A percentile compares a stretch with the other conserved stretches of the same genome.
Evolutionary conservation across 352 stramenopile genomes (phyloP).

Genomic region (Synura sp.): DNA sequence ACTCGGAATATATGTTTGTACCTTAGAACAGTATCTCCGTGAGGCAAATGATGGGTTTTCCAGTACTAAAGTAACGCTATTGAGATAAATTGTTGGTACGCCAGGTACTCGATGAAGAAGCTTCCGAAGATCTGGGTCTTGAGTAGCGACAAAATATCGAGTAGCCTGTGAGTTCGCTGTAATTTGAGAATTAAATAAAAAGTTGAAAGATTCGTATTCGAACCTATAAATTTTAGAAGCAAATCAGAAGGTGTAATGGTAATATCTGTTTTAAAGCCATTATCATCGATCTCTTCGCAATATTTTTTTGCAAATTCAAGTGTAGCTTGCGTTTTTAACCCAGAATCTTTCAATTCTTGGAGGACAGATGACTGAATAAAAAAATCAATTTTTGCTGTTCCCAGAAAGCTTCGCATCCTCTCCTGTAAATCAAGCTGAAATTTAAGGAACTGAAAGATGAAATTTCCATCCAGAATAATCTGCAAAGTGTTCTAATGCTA

Average conservation of each 20-base stretch:
- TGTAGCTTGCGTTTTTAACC: constrained; percentile 44
- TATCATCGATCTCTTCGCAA: constrained; percentile 6
- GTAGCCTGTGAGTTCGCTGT: constrained; percentile 39
- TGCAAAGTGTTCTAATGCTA: constrained; percentile 3
- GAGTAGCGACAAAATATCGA: constrained; percentile 38
- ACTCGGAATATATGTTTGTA: too few species aligned
- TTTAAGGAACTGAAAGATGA: constrained; percentile 49
- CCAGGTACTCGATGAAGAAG: constrained; percentile 42
- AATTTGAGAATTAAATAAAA: constrained; percentile 41
- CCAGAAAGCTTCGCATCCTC: constrained; percentile 47
- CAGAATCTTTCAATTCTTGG: constrained; percentile 46
- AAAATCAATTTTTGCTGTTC: constrained; percentile 45
- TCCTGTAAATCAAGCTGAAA: constrained; percentile 49
- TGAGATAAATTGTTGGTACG: constrained; percentile 49
- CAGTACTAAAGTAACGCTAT: constrained; percentile 50
- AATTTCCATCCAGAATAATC: constrained; percentile 53
- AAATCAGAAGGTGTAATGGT: background rate
- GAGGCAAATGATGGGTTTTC: constrained; percentile 28
- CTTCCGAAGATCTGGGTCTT: constrained; percentile 48
- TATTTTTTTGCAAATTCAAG: constrained; percentile 39
- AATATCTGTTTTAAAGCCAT: too few species aligned
- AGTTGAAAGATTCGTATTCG: too few species aligned
- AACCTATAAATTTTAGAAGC: background rate
- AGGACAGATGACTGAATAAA: constrained; percentile 44
- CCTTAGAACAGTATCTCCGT: background rate